Percentiles rank a stretch among this genome's conserved stretches.
Evolutionary conservation across 148 eudicot species (phyloP).

Genomic region (Heliamphora exappendiculata): DNA sequence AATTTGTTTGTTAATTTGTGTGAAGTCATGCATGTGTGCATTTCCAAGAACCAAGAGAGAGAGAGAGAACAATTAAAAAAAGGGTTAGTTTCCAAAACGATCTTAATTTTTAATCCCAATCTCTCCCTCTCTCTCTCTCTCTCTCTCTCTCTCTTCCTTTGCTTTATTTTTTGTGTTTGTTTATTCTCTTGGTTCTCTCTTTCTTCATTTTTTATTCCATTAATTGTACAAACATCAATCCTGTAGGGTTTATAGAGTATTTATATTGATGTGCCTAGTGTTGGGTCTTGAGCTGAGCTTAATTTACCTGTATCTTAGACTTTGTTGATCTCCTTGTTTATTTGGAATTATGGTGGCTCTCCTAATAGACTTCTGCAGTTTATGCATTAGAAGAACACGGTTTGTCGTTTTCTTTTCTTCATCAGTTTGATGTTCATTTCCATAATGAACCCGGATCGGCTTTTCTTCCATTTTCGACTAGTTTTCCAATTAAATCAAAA

Average conservation of each 20-base stretch:
- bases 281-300: conserved; percentile 17
- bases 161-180: neutral
- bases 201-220: conserved; percentile 12
- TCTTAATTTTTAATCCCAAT: too few species aligned
- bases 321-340: neutral
- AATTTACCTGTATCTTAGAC: neutral
- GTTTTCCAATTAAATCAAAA: too few species aligned
- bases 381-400: neutral
- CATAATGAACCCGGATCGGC: neutral
- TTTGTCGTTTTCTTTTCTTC: neutral
- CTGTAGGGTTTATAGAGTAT: too few species aligned
- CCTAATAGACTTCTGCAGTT: too few species aligned
- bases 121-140: too few species aligned
- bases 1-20: neutral
- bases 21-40: conserved; percentile 31
- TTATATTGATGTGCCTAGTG: too few species aligned
- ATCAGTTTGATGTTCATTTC: neutral
- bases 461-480: neutral
- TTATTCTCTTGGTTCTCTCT: neutral
- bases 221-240: too few species aligned
- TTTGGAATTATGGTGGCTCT: too few species aligned
- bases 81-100: neutral
- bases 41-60: conserved; percentile 22
- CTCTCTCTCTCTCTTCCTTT: neutral
- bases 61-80: neutral